Evolutionary conservation across 139 green algal species (phyloP), one percentile per base, ranked within the genome.

Genomic region (Tetratostichococcus sp.): DNA sequence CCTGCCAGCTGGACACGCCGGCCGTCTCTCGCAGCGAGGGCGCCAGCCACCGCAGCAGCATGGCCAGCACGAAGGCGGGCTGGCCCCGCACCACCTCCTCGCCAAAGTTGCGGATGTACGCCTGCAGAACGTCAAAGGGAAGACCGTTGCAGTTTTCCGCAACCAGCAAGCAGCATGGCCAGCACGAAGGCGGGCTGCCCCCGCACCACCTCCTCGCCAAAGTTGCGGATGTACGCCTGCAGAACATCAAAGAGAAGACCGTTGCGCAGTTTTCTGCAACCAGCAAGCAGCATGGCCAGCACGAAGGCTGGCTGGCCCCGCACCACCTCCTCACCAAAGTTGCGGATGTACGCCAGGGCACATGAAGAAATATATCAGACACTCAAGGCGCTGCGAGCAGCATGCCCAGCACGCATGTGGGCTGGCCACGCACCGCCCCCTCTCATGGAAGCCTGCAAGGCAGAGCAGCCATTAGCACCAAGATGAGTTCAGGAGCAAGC

Each of bases 321-420:
- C 39, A 96, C 92, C 66, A 95, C 86, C 86, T 98, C 93, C 86
- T 95, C 91, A 19, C 88, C 91, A 85, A 97, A 97, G 80, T 96
- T 97, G 65, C 76, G 58, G 34, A 95, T 81, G 77, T 94, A 93
- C 22, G 69, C 67, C 16, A n/a, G n/a, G n/a, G n/a, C n/a, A n/a
- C n/a, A n/a, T n/a, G n/a, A n/a, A n/a, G n/a, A n/a, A n/a, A n/a
- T n/a, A n/a, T n/a, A n/a, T n/a, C n/a, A n/a, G n/a, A n/a, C n/a
- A n/a, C n/a, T n/a, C n/a, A n/a, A n/a, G n/a, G n/a, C n/a, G n/a
- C n/a, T n/a, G n/a, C n/a, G n/a, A n/a, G n/a, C n/a, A n/a, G n/a
- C 39, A 11, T 50, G 39, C 39, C 8, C 11, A 21, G 39, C 39
- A 50, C 6, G 39, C 39, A 50, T 50, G 39, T 50, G 39, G 39